Percentiles rank a stretch among this genome's conserved stretches.
These are phyloP conservation scores for Handroanthus guayacan DNA, from an alignment of 257 asterid species.

Conservation along the genomic window DNA sequence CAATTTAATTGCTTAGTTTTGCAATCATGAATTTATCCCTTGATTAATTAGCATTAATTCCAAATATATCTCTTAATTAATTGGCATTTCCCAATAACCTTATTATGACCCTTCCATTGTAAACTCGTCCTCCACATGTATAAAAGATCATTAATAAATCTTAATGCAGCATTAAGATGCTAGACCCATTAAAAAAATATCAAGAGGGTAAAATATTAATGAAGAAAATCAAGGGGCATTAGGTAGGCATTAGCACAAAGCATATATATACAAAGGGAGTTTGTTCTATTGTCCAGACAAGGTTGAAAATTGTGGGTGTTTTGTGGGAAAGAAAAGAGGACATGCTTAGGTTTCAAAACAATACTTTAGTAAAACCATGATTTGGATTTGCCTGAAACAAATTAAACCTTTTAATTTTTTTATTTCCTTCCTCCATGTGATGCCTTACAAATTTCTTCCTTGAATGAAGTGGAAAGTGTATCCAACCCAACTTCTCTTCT, in stretches of 20 bases:
- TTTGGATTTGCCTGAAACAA: conserved; percentile 52
- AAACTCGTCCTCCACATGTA: background rate
- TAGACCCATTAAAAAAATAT: background rate
- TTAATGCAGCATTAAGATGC: background rate
- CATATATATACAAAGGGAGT: conserved; percentile 29
- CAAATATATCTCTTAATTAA: background rate
- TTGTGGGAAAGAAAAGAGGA: conserved; percentile 39
- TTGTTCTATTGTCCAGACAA: conserved; percentile 40
- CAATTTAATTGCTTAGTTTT: background rate
- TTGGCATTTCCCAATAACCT: background rate
- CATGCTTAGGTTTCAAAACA: conserved; percentile 54
- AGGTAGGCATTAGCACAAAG: conserved; percentile 7
- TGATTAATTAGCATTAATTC: too few relatives aligned
- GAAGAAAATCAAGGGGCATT: background rate
- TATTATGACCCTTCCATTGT: background rate
- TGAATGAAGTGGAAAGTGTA: conserved; percentile 69
- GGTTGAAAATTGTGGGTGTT: conserved; percentile 40
- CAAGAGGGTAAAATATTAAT: background rate
- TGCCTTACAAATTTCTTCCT: conserved; percentile 50
- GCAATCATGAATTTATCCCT: too few relatives aligned
- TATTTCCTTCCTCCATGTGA: conserved; percentile 68
- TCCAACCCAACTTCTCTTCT: conserved; percentile 56
- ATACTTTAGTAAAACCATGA: conserved; percentile 48
- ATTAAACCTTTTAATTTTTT: conserved; percentile 33
- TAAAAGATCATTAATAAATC: background rate